These are phyloP conservation scores for Phanerochaete sordida DNA, from an alignment of 768 basidiomycete species.

Conservation along the genomic window DNA sequence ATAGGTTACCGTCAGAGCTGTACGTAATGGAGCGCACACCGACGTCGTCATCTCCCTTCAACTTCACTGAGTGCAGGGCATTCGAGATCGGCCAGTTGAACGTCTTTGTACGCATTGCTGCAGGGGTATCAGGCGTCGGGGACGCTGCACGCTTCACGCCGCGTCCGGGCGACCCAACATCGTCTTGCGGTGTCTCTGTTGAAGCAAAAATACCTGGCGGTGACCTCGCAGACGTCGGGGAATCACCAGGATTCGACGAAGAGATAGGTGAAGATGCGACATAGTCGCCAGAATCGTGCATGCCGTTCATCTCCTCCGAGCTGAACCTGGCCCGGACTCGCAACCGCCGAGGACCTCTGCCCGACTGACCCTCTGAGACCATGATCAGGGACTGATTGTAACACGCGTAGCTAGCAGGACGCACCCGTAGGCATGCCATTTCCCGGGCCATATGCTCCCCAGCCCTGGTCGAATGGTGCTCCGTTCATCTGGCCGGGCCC, in stretches of 20 bases:
- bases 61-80: conserved; percentile 30
- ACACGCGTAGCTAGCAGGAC: background rate
- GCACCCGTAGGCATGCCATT: background rate
- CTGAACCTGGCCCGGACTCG: background rate
- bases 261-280: background rate
- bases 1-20: conserved; percentile 48
- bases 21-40: conserved; percentile 47
- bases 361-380: background rate
- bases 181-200: no score
- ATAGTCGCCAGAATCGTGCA: background rate
- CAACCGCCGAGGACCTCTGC: background rate
- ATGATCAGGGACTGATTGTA: background rate
- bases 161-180: conserved; percentile 23
- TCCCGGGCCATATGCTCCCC: background rate
- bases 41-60: conserved; percentile 44
- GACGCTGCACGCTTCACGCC: conserved; percentile 38
- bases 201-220: conserved; percentile 21
- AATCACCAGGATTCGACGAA: background rate
- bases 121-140: conserved; percentile 1
- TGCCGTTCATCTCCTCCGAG: background rate
- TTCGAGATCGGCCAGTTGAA: conserved; percentile 48
- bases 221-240: background rate
- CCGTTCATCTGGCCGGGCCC: background rate
- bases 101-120: conserved; percentile 27
- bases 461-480: background rate